phyloP scores from a whole-genome alignment of 345 rosid genomes.

The Eucalyptus lansdowneana region DNA sequence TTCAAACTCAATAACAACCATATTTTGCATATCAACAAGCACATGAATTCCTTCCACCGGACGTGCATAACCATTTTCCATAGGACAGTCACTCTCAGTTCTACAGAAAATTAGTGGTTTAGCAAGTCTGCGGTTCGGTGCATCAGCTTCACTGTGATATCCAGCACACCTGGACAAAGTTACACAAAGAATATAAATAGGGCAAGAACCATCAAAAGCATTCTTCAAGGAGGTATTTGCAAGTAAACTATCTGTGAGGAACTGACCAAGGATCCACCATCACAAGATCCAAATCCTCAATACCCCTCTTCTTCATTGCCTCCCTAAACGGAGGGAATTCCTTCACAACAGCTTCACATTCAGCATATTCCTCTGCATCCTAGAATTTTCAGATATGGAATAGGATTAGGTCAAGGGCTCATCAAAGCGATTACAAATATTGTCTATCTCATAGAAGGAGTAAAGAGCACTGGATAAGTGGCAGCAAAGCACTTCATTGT shows the following conservation, averaged over 20 bases:
- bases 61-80: constrained; percentile 76
- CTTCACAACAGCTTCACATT: constrained; percentile 69
- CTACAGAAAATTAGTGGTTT: constrained; percentile 60
- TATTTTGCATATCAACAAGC: constrained; percentile 70
- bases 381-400: not conserved
- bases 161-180: constrained; percentile 45
- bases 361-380: constrained; percentile 72
- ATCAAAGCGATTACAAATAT: not conserved
- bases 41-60: constrained; percentile 69
- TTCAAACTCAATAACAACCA: constrained; percentile 66
- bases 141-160: constrained; percentile 64
- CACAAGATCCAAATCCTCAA: constrained; percentile 68
- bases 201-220: not conserved
- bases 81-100: constrained; percentile 64
- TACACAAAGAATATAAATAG: not conserved
- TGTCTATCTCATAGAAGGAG: not conserved
- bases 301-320: constrained; percentile 73
- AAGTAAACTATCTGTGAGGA: not conserved
- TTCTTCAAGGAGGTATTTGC: not conserved
- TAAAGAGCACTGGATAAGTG: not conserved
- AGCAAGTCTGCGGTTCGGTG: constrained; percentile 58
- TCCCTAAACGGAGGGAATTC: constrained; percentile 50
- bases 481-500: not conserved
- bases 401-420: not conserved
- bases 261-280: constrained; percentile 74